Evolutionary conservation across 257 asterid species (phyloP).

Genomic region (Salvia splendens): DNA sequence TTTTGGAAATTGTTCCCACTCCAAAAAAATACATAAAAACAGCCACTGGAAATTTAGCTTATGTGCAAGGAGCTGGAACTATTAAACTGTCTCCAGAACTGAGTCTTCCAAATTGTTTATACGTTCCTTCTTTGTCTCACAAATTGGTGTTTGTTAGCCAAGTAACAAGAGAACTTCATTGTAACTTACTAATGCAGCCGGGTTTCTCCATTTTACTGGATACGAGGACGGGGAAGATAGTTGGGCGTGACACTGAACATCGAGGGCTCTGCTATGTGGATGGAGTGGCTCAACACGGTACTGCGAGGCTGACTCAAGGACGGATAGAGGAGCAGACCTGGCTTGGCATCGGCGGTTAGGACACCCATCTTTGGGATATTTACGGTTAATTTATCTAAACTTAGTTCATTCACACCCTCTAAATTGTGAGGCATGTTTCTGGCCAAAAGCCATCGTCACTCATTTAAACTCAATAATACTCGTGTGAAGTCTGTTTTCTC

Average conservation of each 20-base stretch:
- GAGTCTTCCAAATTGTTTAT: not conserved
- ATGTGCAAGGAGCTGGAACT: not conserved
- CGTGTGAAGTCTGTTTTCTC: not conserved
- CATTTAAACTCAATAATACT: conserved; percentile 1
- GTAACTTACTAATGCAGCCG: not conserved
- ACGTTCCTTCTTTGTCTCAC: not conserved
- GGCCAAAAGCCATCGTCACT: conserved; percentile 8
- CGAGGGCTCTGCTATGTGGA: too few relatives aligned
- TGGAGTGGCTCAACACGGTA: not conserved
- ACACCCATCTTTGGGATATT: too few relatives aligned
- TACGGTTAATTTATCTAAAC: not conserved
- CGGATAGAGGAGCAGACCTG: not conserved
- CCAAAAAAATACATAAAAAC: not conserved
- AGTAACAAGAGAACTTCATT: not conserved
- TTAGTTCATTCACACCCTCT: not conserved
- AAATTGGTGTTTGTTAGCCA: not conserved
- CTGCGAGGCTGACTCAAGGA: not conserved
- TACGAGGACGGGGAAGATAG: too few relatives aligned
- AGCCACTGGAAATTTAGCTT: not conserved
- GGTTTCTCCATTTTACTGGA: not conserved
- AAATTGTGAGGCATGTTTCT: not conserved
- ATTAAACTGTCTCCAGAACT: not conserved
- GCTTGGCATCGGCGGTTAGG: conserved; percentile 1
- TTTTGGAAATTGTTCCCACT: not conserved
- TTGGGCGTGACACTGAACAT: too few relatives aligned